A percentile compares a stretch with the other conserved stretches of the same genome.
Conservation (phyloP, 1,284 basidiomycete species). For the Irpex lacteus region DNA sequence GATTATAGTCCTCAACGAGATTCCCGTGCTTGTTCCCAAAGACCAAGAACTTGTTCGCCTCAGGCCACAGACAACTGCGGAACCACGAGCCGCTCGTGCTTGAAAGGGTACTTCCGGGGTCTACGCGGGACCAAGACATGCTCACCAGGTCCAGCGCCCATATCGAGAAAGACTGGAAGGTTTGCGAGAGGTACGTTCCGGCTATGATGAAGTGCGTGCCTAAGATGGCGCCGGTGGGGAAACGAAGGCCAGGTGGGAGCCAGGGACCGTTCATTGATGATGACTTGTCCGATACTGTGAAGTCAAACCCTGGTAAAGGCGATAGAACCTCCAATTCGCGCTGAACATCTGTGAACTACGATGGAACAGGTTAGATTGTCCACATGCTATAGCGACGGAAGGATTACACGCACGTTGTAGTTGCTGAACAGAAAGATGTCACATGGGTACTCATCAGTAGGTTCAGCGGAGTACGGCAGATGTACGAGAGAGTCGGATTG, state of each 20-base stretch:
- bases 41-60: conserved; percentile 79
- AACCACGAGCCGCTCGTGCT: conserved; percentile 77
- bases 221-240: conserved; percentile 88
- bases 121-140: conserved; percentile 84
- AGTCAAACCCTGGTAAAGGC: conserved; percentile 70
- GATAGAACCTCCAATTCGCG: conserved; percentile 88
- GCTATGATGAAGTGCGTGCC: conserved; percentile 87
- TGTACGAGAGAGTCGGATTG: conserved; percentile 63
- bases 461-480: conserved; percentile 69
- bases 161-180: conserved; percentile 86
- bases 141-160: conserved; percentile 83
- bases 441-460: conserved; percentile 72
- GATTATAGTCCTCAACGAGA: conserved; percentile 89
- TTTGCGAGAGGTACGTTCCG: conserved; percentile 87
- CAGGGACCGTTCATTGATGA: conserved; percentile 68
- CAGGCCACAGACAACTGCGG: conserved; percentile 79
- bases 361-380: conserved; percentile 12
- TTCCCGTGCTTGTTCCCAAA: conserved; percentile 88
- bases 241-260: conserved; percentile 89
- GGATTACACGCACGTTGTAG: conserved; percentile 67
- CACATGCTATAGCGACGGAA: not conserved
- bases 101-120: conserved; percentile 74
- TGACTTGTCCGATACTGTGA: conserved; percentile 74
- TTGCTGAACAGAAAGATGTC: conserved; percentile 85
- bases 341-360: conserved; percentile 89